These are phyloP conservation scores for Diaporthe aspalathi DNA, from an alignment of 2,329 filamentous ascomycete genomes.

Conservation along the genomic window DNA sequence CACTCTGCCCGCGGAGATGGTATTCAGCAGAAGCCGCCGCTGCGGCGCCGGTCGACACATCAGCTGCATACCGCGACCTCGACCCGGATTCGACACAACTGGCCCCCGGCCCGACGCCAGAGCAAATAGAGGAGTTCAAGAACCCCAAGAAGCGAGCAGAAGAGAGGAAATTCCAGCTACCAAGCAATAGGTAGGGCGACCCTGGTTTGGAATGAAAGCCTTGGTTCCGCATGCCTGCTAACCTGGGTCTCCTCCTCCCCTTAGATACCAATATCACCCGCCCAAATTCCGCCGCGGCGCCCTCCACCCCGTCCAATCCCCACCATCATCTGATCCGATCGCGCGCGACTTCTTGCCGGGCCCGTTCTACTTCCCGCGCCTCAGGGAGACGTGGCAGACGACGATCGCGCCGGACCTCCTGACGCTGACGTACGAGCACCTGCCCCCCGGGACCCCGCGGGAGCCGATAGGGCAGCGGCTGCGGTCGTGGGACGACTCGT, in stretches of 20 bases:
- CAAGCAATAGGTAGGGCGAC: constrained; percentile 57
- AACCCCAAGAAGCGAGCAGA: constrained; percentile 51
- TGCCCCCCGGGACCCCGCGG: constrained; percentile 77
- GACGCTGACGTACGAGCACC: constrained; percentile 88
- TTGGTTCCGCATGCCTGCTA: constrained; percentile 11
- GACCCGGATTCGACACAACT: constrained; percentile 63
- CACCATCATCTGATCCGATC: constrained; percentile 84
- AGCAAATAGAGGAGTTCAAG: constrained; percentile 54
- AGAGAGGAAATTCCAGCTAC: constrained; percentile 54
- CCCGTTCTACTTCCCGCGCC: constrained; percentile 90
- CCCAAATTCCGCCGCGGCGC: constrained; percentile 96
- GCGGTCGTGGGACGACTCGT: constrained; percentile 87
- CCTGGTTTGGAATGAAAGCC: constrained; percentile 38
- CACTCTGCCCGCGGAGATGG: constrained; percentile 53
- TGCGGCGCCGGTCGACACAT: constrained; percentile 40
- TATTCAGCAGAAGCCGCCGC: constrained; percentile 59
- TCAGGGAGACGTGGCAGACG: constrained; percentile 89
- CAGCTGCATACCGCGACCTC: constrained; percentile 57
- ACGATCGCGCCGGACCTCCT: constrained; percentile 90
- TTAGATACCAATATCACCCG: constrained; percentile 95
- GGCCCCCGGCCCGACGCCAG: constrained; percentile 54
- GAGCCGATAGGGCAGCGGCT: constrained; percentile 70
- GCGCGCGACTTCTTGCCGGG: constrained; percentile 90
- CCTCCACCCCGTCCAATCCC: constrained; percentile 91
- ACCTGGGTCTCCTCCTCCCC: constrained; percentile 24